Conservation (phyloP, 2,329 filamentous ascomycete genomes). For the Phoma sp. region DNA sequence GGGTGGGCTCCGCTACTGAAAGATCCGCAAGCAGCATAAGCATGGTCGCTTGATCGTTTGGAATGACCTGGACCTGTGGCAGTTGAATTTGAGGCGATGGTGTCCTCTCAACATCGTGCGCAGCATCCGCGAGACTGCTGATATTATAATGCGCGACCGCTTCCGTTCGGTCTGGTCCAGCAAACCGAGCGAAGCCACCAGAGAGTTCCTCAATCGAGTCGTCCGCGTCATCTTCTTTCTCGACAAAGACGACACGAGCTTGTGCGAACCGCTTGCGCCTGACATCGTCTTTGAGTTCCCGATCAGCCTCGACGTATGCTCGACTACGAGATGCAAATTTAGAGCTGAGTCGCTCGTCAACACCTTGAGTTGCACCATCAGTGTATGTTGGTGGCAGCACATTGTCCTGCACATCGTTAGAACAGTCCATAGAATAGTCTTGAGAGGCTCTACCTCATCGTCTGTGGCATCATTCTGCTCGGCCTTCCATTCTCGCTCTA, state of each 20-base stretch:
- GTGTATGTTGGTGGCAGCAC: conserved; percentile 42
- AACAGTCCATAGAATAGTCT: background rate
- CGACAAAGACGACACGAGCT: conserved; percentile 32
- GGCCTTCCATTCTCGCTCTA: conserved; percentile 45
- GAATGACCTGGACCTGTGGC: conserved; percentile 33
- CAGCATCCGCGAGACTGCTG: conserved; percentile 41
- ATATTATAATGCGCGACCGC: conserved; percentile 49
- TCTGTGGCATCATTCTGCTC: conserved; percentile 49
- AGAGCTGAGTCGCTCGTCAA: conserved; percentile 38
- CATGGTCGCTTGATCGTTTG: conserved; percentile 51
- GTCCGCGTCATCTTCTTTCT: conserved; percentile 41
- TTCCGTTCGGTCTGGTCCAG: conserved; percentile 49
- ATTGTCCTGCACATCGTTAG: conserved; percentile 35
- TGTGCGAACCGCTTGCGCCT: conserved; percentile 32
- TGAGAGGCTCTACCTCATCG: conserved; percentile 44
- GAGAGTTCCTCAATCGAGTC: conserved; percentile 37
- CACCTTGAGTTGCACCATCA: conserved; percentile 31
- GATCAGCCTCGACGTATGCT: conserved; percentile 49
- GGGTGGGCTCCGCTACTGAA: conserved; percentile 31
- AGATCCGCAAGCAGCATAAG: conserved; percentile 48
- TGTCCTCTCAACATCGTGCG: conserved; percentile 45
- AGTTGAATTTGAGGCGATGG: conserved; percentile 29
- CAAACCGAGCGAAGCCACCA: conserved; percentile 51
- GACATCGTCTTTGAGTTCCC: conserved; percentile 41
- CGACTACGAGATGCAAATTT: conserved; percentile 51